A percentile compares a stretch with the other conserved stretches of the same genome.
phyloP scores from a whole-genome alignment of 192 early-diverging fungal species.

The Phycomyces blakesleeanus region DNA sequence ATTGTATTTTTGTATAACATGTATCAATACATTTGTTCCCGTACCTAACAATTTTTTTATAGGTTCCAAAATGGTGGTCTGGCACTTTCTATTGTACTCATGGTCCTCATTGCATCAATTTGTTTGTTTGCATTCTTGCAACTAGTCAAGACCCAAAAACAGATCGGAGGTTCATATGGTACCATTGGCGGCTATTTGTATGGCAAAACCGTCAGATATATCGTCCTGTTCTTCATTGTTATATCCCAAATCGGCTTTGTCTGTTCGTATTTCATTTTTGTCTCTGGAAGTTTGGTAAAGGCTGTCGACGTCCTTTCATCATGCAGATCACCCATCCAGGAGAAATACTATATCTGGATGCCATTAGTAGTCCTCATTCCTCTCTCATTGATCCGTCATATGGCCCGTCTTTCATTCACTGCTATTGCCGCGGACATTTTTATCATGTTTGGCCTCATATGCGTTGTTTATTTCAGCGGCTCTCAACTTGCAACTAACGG shows the following conservation, averaged over 20 bases:
- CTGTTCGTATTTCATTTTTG: slow-evolving; percentile 86
- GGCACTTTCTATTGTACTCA: slow-evolving; percentile 52
- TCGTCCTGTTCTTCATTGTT: slow-evolving; percentile 52
- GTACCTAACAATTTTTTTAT: slow-evolving; percentile 20
- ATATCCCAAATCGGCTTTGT: slow-evolving; percentile 79
- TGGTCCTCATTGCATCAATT: slow-evolving; percentile 58
- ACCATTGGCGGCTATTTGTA: slow-evolving; percentile 58
- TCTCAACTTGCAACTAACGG: slow-evolving; percentile 36
- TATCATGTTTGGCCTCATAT: slow-evolving; percentile 65
- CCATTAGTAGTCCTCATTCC: slow-evolving; percentile 73
- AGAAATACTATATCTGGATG: slow-evolving; percentile 70
- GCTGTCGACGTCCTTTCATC: slow-evolving; percentile 62
- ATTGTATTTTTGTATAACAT: too few relatives aligned
- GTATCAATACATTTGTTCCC: too few relatives aligned
- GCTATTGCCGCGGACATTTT: slow-evolving; percentile 73
- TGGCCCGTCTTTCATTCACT: slow-evolving; percentile 52
- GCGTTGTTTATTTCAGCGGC: slow-evolving; percentile 58
- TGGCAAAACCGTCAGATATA: slow-evolving; percentile 10
- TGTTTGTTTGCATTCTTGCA: slow-evolving; percentile 57
- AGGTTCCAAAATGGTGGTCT: slow-evolving; percentile 59
- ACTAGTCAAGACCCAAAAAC: slow-evolving; percentile 43
- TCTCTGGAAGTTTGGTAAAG: slow-evolving; percentile 80
- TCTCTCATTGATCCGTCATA: slow-evolving; percentile 63
- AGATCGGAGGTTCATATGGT: slow-evolving; percentile 56
- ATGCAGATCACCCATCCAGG: slow-evolving; percentile 55